Evolutionary conservation across 164 flowering plant species (phyloP).

Genomic region (Stephania yunnanensis): DNA sequence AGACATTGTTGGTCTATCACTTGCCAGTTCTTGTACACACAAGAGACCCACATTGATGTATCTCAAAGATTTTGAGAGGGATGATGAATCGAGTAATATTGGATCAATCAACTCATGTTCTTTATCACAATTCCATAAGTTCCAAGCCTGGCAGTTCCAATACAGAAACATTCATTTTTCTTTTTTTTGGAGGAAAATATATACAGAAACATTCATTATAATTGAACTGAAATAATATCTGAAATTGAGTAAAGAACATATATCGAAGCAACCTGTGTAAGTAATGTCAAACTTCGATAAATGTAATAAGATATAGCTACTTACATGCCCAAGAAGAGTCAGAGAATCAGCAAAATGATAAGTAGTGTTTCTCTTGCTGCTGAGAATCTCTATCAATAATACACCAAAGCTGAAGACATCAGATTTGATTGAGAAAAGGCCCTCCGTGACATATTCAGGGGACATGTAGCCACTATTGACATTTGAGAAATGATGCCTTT

Average conservation of each 20-base stretch:
- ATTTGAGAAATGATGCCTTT: neutral
- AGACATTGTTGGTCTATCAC: constrained; percentile 17
- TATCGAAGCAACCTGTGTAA: too few species aligned
- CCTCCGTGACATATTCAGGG: constrained; percentile 10
- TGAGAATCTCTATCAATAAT: neutral
- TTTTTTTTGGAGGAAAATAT: too few species aligned
- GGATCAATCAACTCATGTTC: constrained; percentile 11
- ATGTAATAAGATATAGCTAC: neutral
- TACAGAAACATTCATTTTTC: neutral
- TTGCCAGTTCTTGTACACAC: constrained; percentile 10
- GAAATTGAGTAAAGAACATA: too few species aligned
- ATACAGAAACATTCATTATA: neutral
- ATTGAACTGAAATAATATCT: neutral
- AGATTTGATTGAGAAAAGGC: constrained; percentile 13
- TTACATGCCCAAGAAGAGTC: constrained; percentile 12
- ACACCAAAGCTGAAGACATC: constrained; percentile 10
- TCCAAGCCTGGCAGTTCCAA: constrained; percentile 17
- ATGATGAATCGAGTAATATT: neutral
- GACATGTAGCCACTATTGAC: constrained; percentile 5
- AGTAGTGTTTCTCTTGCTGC: constrained; percentile 7
- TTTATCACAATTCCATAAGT: constrained; percentile 13
- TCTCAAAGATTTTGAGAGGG: neutral
- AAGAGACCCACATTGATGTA: constrained; percentile 10
- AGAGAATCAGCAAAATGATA: neutral
- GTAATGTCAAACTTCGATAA: neutral